Conservation (phyloP, 2,329 filamentous ascomycete genomes). For the Chlorencoelia australis region DNA sequence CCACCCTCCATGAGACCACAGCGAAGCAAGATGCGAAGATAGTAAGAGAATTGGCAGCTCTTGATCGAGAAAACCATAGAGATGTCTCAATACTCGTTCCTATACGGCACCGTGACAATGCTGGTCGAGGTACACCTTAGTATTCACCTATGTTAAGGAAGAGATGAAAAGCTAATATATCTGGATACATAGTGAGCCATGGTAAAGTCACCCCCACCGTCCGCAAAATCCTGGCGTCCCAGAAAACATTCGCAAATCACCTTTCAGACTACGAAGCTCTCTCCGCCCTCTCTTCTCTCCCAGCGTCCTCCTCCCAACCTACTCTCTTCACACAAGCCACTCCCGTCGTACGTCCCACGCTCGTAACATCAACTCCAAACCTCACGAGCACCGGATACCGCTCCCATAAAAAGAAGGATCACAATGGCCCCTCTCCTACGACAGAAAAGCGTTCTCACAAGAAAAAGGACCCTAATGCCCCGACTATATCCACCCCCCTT, state of each 20-base stretch:
- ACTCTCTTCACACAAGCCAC: slow-evolving; percentile 17
- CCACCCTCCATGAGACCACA: slow-evolving; percentile 54
- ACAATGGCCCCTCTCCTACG: background rate
- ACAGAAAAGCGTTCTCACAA: slow-evolving; percentile 15
- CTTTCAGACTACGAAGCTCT: slow-evolving; percentile 69
- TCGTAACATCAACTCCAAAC: slow-evolving; percentile 11
- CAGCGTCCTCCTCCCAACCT: slow-evolving; percentile 25
- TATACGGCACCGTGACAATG: slow-evolving; percentile 38
- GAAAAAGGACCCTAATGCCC: slow-evolving; percentile 19
- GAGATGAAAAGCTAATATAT: background rate
- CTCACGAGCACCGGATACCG: slow-evolving; percentile 20
- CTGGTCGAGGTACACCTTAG: slow-evolving; percentile 28
- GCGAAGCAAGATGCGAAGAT: slow-evolving; percentile 78
- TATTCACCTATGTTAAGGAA: background rate
- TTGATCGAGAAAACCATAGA: slow-evolving; percentile 70
- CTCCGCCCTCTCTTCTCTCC: slow-evolving; percentile 33
- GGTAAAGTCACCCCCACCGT: slow-evolving; percentile 39
- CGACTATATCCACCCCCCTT: background rate
- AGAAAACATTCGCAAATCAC: slow-evolving; percentile 77
- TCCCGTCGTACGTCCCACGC: slow-evolving; percentile 18
- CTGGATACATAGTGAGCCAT: slow-evolving; percentile 19
- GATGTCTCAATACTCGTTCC: slow-evolving; percentile 65
- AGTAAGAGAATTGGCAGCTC: slow-evolving; percentile 67
- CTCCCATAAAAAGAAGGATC: slow-evolving; percentile 4
- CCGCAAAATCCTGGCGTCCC: slow-evolving; percentile 66